phyloP scores from a whole-genome alignment of 2,329 filamentous ascomycete species.

The Ascochyta koolunga region DNA sequence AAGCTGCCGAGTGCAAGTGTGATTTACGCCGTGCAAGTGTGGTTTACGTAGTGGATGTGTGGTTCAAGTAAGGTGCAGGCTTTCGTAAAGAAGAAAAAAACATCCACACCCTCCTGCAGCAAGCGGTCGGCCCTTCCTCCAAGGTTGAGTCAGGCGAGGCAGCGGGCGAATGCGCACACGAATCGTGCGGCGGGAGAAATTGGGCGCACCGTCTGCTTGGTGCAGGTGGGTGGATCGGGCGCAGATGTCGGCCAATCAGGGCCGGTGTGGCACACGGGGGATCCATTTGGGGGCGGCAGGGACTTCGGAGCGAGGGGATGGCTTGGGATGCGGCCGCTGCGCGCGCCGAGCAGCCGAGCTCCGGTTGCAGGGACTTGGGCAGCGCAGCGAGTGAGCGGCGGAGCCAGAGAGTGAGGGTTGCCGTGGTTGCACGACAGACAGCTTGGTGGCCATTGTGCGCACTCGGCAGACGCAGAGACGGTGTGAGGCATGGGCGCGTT shows the following conservation, averaged over 20 bases:
- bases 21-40: no score
- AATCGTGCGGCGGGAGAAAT: constrained; percentile 2
- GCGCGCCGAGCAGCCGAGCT: neutral
- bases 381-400: no score
- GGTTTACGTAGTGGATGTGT: no score
- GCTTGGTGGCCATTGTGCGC: constrained; percentile 7
- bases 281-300: constrained; percentile 8
- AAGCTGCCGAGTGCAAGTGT: no score
- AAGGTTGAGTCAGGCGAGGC: neutral
- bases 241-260: neutral
- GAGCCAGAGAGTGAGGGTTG: no score
- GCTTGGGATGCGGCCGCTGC: neutral
- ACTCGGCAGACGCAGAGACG: constrained; percentile 1
- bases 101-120: no score
- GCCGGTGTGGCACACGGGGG: neutral
- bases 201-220: constrained; percentile 11
- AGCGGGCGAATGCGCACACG: constrained; percentile 1
- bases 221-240: constrained; percentile 3
- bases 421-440: constrained; percentile 13
- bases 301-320: neutral
- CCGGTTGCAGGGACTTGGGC: constrained; percentile 4
- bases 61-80: neutral
- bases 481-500: constrained; percentile 9
- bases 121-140: neutral
- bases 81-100: no score